Evolutionary conservation across 2,329 filamentous ascomycete species (phyloP).

Genomic region (Dothideomycetidae sp.): DNA sequence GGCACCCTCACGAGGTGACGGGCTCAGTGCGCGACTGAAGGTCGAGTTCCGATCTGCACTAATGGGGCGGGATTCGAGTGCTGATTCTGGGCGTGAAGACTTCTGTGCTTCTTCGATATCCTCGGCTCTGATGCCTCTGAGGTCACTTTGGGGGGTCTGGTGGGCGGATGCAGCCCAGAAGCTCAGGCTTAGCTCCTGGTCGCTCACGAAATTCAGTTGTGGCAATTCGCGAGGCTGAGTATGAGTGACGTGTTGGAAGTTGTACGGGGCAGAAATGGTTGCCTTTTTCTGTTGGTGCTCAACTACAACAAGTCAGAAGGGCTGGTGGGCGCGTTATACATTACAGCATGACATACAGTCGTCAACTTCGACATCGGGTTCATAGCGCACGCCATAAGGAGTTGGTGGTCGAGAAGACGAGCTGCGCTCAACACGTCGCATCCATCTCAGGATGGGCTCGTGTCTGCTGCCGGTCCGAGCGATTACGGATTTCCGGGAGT

Average conservation of each 20-base stretch:
- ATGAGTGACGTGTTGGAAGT: constrained; percentile 50
- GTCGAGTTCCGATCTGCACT: background rate
- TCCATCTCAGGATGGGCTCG: constrained; percentile 12
- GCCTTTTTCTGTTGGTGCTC: constrained; percentile 26
- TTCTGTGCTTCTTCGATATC: constrained; percentile 22
- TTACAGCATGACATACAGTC: too few relatives aligned
- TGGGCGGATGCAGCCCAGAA: constrained; percentile 40
- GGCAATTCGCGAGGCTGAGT: constrained; percentile 42
- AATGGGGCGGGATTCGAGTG: background rate
- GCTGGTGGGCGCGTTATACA: too few relatives aligned
- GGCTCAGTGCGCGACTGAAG: constrained; percentile 6
- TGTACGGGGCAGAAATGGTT: constrained; percentile 47
- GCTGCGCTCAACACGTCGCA: constrained; percentile 10
- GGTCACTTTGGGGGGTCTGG: constrained; percentile 34
- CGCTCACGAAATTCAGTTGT: constrained; percentile 35
- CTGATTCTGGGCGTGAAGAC: constrained; percentile 4
- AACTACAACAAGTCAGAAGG: constrained; percentile 13
- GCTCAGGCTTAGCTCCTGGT: constrained; percentile 38
- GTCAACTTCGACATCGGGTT: constrained; percentile 1
- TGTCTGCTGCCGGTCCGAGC: constrained; percentile 3
- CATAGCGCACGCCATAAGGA: constrained; percentile 1
- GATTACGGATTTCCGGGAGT: constrained; percentile 5
- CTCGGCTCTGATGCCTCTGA: constrained; percentile 40
- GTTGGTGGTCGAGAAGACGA: constrained; percentile 9
- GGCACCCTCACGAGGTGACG: constrained; percentile 2